Base-by-base conservation (phyloP, 208 protist genomes). In the Kentomonas sorsogonicus region DNA sequence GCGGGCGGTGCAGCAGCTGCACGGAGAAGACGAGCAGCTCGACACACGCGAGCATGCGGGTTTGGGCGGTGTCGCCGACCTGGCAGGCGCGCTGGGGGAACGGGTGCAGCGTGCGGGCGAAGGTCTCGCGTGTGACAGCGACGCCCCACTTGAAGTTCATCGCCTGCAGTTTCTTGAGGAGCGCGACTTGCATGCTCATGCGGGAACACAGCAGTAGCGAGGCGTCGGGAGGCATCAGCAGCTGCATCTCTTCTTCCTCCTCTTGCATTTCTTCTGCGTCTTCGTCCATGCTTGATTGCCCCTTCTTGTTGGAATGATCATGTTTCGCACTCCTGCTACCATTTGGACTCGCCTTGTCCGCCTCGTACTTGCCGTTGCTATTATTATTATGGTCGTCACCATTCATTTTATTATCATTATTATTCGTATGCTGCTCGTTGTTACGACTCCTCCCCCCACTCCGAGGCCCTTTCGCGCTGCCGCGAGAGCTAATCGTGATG, bases 1-100 rank as follows among this genome's bases (percentile, higher is more conserved):
- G 69, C 0, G 62, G 69, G 20, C 69, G 63, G 55, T 77, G 64
- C 52, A 72, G 53, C 33, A 77, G 63, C 52, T 77, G 70, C 25
- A 63, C 45, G 0, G 60, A 59, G 41, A 77, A 77, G 16, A 77
- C 64, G 13, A 77, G 34, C 47, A 72, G 34, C 23, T 63, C 33
- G 0, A 77, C 31, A 13, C 60, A 39, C 7, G 64, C 64, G 46
- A 63, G 36, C 31, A 66, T 53, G 54, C 64, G 63, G 15, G 66
- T 53, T 51, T 71, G 59, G 3, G 51, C 5, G 25, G 43, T 57
- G 30, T 59, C 44, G 18, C 71, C 40, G 26, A 43, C 30, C 11
- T 43, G 27, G 36, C 54, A 60, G 1, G 70, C 40, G 13, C 34
- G 59, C 2, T 15, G n/a, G 3, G 70, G 70, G 56, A 71, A 77